Conservation (phyloP, 257 asterid genomes). For the Salvia miltiorrhiza region DNA sequence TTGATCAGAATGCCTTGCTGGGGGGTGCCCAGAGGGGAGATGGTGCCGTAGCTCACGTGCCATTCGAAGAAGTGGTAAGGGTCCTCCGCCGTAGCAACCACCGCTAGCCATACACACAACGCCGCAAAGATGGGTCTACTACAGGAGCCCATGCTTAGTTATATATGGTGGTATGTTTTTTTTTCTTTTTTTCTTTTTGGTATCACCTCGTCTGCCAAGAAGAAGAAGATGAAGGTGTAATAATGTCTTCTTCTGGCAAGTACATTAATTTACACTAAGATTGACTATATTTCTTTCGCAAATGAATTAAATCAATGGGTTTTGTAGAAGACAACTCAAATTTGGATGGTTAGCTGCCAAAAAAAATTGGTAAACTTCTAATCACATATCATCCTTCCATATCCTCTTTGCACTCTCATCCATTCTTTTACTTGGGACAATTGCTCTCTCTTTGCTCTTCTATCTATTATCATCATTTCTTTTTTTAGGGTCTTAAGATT, state of each 20-base stretch:
- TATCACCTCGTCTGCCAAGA: slow-evolving; percentile 3
- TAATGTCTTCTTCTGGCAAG: slow-evolving; percentile 19
- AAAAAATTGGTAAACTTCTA: background rate
- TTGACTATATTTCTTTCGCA: background rate
- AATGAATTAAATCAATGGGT: background rate
- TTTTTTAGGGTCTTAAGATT: background rate
- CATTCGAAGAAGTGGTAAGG: slow-evolving; percentile 39
- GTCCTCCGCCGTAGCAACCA: slow-evolving; percentile 37
- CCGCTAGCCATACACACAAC: slow-evolving; percentile 20
- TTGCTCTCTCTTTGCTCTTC: background rate
- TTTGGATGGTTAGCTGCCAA: background rate
- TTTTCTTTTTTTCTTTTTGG: no score
- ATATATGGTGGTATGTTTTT: no score
- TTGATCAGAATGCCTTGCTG: slow-evolving; percentile 54
- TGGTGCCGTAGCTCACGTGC: slow-evolving; percentile 45
- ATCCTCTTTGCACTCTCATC: slow-evolving; percentile 13
- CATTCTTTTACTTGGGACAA: background rate
- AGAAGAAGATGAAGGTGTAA: slow-evolving; percentile 10
- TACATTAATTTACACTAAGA: background rate
- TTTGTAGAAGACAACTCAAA: background rate
- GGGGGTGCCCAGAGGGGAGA: slow-evolving; percentile 47
- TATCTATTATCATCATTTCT: background rate
- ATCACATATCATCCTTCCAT: background rate
- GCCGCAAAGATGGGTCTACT: background rate
- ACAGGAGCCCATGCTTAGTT: background rate